phyloP scores from a whole-genome alignment of 2,329 filamentous ascomycete species.

The Arthroderma sp. region DNA sequence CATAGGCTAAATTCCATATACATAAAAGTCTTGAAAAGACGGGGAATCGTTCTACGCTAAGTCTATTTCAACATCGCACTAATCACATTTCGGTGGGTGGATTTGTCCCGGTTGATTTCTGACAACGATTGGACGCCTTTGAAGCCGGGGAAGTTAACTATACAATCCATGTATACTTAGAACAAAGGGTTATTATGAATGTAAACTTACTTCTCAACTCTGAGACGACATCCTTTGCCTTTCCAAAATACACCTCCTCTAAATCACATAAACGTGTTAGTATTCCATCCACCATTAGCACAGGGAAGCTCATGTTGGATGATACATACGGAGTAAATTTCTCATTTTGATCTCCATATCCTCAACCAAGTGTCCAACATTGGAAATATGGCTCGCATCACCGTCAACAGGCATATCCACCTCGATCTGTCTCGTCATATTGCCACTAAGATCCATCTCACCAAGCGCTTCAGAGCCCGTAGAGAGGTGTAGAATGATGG shows the following conservation, averaged over 20 bases:
- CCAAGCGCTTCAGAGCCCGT: conserved; percentile 56
- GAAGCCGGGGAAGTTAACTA: conserved; percentile 12
- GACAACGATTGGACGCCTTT: conserved; percentile 61
- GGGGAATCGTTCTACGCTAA: no score
- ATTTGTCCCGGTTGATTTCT: conserved; percentile 69
- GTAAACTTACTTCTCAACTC: conserved; percentile 62
- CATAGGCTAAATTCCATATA: no score
- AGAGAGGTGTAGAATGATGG: conserved; percentile 81
- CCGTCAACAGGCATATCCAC: conserved; percentile 78
- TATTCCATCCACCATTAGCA: not conserved
- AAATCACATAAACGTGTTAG: conserved; percentile 7
- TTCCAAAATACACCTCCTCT: conserved; percentile 98
- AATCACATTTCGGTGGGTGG: conserved; percentile 82
- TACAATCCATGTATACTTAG: not conserved
- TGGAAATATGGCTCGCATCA: conserved; percentile 87
- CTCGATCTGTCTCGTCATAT: conserved; percentile 96
- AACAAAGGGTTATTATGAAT: not conserved
- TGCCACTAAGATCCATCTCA: conserved; percentile 82
- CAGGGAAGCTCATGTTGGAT: not conserved
- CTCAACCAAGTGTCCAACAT: conserved; percentile 86
- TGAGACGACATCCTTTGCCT: conserved; percentile 95
- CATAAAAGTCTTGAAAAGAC: no score
- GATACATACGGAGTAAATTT: conserved; percentile 59
- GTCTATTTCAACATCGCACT: conserved; percentile 38
- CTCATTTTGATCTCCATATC: conserved; percentile 99